Base-by-base conservation (phyloP, 2,329 filamentous ascomycete genomes). In the Scedosporium apiospermum region DNA sequence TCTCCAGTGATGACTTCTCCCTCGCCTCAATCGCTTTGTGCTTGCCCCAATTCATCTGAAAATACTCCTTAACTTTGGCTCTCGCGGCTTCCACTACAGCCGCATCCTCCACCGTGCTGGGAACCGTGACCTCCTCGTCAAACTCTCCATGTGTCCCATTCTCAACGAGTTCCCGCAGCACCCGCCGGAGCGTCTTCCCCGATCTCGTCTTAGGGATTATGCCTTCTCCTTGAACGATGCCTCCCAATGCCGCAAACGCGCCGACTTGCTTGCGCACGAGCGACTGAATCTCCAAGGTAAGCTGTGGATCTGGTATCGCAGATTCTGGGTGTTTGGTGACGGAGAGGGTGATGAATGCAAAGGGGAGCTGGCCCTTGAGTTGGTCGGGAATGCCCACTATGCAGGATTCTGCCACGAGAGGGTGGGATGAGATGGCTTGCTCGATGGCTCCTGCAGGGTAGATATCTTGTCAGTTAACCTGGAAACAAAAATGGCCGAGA, bases 191-290 rank as follows among this genome's bases (percentile, higher is more conserved):
- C 4, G 91, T 96, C 82, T 97, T 98, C 27, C 93, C 93, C n/a
- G 88, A 91, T 34, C 93, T 78, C 16, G 93, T 97, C 78, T 93
- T 93, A 4, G 93, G 93, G 61, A 97, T 96, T 82, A 96, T 93
- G 16, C 88, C 88, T 66, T 86, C 86, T 44, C 90, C 90, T 66
- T 91, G 89, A 61, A 96, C 88, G 69, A 96, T 88, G 2, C 93
- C 93, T 6, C 91, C 91, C 0, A 98, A 80, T 2, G 85, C 85
- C 1, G 93, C 93, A 66, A 98, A 96, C 21, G 90, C 86, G 6
- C 93, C 93, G 62, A 98, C 95, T 69, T 96, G 90, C 41, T 82
- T 80, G 26, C 92, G 86, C 3, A 97, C 88, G 3, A 87, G 80
- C 30, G 74, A 76, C 68, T 95, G 90, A 46, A 95, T 84, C 71